Percentiles rank a stretch among this genome's conserved stretches.
phyloP scores from a whole-genome alignment of 2,329 filamentous ascomycete genomes.

The Ploettnerulaceae sp. region DNA sequence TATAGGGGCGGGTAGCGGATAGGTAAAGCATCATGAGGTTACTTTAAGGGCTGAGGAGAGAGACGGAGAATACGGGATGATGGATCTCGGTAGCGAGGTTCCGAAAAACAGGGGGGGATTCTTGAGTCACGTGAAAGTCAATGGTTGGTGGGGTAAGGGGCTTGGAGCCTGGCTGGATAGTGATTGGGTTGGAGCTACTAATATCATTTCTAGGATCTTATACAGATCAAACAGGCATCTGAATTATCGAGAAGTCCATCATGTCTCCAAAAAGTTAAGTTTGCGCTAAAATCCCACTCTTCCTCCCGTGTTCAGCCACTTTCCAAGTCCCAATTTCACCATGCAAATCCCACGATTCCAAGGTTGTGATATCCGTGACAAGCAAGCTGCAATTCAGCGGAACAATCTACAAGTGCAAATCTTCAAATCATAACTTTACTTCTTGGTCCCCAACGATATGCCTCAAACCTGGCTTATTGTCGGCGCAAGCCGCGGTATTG shows the following conservation, averaged over 20 bases:
- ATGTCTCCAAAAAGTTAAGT: neutral
- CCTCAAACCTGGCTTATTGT: slow-evolving; percentile 40
- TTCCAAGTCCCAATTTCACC: neutral
- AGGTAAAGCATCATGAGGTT: neutral
- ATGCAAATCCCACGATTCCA: neutral
- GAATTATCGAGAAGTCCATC: too few species aligned
- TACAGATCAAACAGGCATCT: too few species aligned
- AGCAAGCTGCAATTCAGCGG: too few species aligned
- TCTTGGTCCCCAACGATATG: too few species aligned
- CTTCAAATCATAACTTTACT: too few species aligned
- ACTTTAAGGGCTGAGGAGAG: neutral
- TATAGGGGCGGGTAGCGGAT: neutral
- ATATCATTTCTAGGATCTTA: too few species aligned
- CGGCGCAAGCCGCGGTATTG: slow-evolving; percentile 45
- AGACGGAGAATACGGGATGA: too few species aligned
- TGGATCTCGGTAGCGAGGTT: slow-evolving; percentile 6
- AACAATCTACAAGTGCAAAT: too few species aligned
- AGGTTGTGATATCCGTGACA: too few species aligned
- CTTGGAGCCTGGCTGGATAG: neutral
- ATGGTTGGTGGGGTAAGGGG: neutral
- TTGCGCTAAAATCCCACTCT: slow-evolving; percentile 4
- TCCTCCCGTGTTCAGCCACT: neutral
- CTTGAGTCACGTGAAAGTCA: slow-evolving; percentile 10
- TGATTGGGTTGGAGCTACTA: too few species aligned
- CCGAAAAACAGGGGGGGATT: neutral